Evolutionary conservation across 352 stramenopile species (phyloP), one percentile per base, ranked within the genome.

Genomic region (Phytophthora rubi): DNA sequence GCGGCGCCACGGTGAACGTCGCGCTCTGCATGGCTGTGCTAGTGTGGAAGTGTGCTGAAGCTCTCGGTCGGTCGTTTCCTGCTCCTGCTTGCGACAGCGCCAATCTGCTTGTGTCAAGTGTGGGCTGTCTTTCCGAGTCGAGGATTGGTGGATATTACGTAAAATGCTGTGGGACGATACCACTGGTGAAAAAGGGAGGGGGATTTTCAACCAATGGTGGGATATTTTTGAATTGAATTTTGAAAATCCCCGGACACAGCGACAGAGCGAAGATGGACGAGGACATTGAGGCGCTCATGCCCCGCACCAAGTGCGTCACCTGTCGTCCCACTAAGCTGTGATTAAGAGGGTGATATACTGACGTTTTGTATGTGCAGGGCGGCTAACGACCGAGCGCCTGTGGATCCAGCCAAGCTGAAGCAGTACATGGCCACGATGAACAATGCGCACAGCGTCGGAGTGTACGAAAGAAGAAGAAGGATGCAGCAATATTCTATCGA

Each of bases 1-100:
- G 82, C 28, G 85, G 71, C 59, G 85, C 81, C 68, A 94, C 88
- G 6, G 73, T 81, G 59, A 93, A 90, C 59, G 82, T 79, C 65
- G 76, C 63, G 81, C 82, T 93, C 75, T 89, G 81, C 81, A 89
- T 89, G 18, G 53, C 10, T 18, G 53, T 26, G 23, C 23, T 26
- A 26, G 23, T 26, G 23, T 15, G n/a, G 15, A 48, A 3, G 23
- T 7, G 26, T n/a, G 10, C 49, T 42, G 35, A 16, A 42, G 21
- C 26, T 21, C 26, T n/a, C 3, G 16, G 15, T 16, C 23, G 54
- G 55, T 64, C 53, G 42, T 18, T 23, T 55, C n/a, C n/a, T 18
- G 49, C 23, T 35, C 16, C 49, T 51, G 57, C 42, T 61, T 62
- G 62, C 52, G 39, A 62, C 62, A 30, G 62, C 53, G 62, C 42